A percentile compares a stretch with the other conserved stretches of the same genome.
These are phyloP conservation scores for Hyaloscypha finlandica DNA, from an alignment of 495 filamentous ascomycete species.

Conservation along the genomic window DNA sequence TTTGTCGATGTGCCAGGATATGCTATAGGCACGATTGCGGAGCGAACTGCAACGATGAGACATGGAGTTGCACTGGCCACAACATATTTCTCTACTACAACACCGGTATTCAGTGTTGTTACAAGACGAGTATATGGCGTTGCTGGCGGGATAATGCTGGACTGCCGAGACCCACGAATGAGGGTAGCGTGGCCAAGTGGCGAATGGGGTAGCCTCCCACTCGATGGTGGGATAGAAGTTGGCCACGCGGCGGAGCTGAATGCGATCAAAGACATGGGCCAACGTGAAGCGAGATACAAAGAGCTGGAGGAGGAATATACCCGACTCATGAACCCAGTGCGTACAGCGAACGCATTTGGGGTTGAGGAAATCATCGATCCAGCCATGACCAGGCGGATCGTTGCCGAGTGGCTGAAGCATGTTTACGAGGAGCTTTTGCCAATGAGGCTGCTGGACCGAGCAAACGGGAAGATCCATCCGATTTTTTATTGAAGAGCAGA, in stretches of 20 bases:
- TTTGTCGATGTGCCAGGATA: constrained; percentile 66
- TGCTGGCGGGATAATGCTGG: constrained; percentile 63
- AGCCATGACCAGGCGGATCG: constrained; percentile 53
- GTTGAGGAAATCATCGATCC: constrained; percentile 67
- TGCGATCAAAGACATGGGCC: constrained; percentile 51
- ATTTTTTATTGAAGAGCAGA: constrained; percentile 38
- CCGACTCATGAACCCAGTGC: constrained; percentile 62
- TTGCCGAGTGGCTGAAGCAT: constrained; percentile 54
- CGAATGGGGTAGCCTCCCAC: constrained; percentile 59
- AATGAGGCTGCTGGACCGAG: constrained; percentile 49
- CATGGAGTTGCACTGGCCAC: constrained; percentile 61
- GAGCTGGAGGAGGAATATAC: constrained; percentile 61
- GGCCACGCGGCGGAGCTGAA: constrained; percentile 59
- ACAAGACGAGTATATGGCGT: constrained; percentile 60
- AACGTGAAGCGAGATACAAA: constrained; percentile 43
- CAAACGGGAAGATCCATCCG: constrained; percentile 53
- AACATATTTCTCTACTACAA: constrained; percentile 60
- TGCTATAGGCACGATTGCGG: constrained; percentile 62
- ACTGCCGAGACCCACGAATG: constrained; percentile 57
- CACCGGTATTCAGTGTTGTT: constrained; percentile 61
- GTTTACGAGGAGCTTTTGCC: constrained; percentile 53
- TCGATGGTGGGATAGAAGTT: constrained; percentile 64
- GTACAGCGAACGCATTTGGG: constrained; percentile 65
- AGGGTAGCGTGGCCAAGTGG: constrained; percentile 65
- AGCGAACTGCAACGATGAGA: constrained; percentile 63